phyloP scores from a whole-genome alignment of 2,329 filamentous ascomycete genomes.

The Plenodomus tracheiphilus region DNA sequence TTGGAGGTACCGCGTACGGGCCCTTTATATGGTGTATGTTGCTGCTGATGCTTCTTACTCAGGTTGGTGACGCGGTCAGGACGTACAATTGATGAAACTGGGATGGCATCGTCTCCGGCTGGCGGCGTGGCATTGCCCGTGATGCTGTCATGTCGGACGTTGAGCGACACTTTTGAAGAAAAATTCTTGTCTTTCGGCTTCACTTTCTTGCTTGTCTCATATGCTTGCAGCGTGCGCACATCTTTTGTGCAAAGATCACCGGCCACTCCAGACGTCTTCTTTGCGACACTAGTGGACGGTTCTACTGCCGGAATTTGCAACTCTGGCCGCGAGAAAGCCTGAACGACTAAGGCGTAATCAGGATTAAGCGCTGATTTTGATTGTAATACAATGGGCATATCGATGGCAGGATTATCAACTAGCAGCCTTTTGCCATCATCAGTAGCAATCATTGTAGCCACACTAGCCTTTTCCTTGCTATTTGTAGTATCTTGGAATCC shows the following conservation, averaged over 20 bases:
- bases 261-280: not conserved
- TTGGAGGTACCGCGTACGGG: not conserved
- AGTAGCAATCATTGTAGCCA: not conserved
- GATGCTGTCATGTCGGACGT: not conserved
- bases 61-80: not conserved
- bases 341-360: not conserved
- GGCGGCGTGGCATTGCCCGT: not conserved
- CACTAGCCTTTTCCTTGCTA: not conserved
- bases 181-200: too few relatives aligned
- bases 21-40: not conserved
- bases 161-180: not conserved
- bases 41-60: not conserved
- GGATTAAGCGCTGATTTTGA: not conserved
- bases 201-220: not conserved
- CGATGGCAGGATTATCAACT: not conserved
- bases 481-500: not conserved
- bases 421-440: not conserved
- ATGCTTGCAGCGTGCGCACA: not conserved
- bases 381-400: too few relatives aligned
- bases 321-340: not conserved
- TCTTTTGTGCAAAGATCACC: not conserved
- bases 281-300: not conserved
- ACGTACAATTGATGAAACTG: not conserved
- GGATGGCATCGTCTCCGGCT: not conserved
- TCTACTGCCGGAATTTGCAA: not conserved